A percentile compares a stretch with the other conserved stretches of the same genome.
Conservation (phyloP, 2,329 filamentous ascomycete species). For the Diplodia corticola region DNA sequence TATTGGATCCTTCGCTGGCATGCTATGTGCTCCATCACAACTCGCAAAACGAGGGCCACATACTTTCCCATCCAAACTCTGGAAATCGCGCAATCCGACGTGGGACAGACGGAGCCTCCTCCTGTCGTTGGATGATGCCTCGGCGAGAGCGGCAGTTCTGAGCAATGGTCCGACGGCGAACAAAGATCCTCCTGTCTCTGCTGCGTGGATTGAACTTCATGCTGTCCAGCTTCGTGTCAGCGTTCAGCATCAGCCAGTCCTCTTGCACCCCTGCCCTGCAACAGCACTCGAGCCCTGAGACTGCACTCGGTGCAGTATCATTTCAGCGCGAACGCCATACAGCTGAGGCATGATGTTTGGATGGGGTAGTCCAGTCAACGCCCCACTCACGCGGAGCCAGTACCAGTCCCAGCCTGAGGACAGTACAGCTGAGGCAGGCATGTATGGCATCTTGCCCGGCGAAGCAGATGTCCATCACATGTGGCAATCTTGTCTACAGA, state of each 20-base stretch:
- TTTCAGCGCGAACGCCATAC: neutral
- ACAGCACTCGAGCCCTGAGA: neutral
- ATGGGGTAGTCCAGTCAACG: neutral
- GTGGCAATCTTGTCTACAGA: neutral
- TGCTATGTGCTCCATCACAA: constrained; percentile 16
- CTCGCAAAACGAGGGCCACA: constrained; percentile 2
- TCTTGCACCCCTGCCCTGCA: neutral
- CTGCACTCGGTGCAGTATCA: neutral
- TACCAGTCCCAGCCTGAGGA: neutral
- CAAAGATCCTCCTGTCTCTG: neutral
- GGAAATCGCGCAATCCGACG: neutral
- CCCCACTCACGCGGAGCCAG: neutral
- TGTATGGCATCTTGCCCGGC: neutral
- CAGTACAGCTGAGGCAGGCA: neutral
- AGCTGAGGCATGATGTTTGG: neutral
- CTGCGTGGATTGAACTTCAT: neutral
- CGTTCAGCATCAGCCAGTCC: neutral
- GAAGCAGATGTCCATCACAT: neutral
- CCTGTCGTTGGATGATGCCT: neutral
- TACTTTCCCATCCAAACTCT: neutral
- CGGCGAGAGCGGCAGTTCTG: neutral
- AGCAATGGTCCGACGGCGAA: neutral
- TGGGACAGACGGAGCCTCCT: neutral
- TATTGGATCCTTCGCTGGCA: neutral
- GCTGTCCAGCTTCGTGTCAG: neutral